Evolutionary conservation across 208 protist species (phyloP).

Genomic region (Leishmania major): DNA sequence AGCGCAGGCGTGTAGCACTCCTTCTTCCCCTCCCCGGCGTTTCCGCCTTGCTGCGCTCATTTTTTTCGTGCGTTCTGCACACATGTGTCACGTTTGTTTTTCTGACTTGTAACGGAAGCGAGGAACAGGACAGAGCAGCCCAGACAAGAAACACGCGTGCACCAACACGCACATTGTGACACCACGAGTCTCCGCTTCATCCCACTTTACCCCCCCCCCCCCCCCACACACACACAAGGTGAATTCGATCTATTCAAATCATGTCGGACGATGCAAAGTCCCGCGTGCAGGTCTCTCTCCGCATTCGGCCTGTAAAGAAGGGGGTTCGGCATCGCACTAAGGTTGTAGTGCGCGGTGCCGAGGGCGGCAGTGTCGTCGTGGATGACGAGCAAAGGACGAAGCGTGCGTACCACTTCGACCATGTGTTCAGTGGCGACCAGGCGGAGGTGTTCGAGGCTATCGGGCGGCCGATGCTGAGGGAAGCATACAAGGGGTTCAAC

Average conservation of each 20-base stretch:
- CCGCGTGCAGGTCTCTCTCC: slow-evolving; percentile 41
- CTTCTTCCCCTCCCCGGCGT: neutral
- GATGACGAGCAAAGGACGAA: slow-evolving; percentile 31
- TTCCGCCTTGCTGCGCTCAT: neutral
- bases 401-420: slow-evolving; percentile 41
- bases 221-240: neutral
- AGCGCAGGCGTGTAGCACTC: neutral
- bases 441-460: slow-evolving; percentile 70
- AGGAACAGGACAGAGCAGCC: no score
- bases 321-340: slow-evolving; percentile 22
- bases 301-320: slow-evolving; percentile 34
- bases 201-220: neutral
- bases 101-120: neutral
- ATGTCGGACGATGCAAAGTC: slow-evolving; percentile 24
- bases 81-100: neutral
- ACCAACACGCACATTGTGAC: neutral
- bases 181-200: neutral
- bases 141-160: neutral
- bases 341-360: slow-evolving; percentile 8
- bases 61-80: neutral
- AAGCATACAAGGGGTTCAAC: slow-evolving; percentile 87
- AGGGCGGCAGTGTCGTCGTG: slow-evolving; percentile 17
- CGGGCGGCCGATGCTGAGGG: slow-evolving; percentile 75
- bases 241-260: neutral
- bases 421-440: slow-evolving; percentile 55